These are phyloP conservation scores for Podaxis sp. DNA, from an alignment of 768 basidiomycete genomes.

Conservation along the genomic window DNA sequence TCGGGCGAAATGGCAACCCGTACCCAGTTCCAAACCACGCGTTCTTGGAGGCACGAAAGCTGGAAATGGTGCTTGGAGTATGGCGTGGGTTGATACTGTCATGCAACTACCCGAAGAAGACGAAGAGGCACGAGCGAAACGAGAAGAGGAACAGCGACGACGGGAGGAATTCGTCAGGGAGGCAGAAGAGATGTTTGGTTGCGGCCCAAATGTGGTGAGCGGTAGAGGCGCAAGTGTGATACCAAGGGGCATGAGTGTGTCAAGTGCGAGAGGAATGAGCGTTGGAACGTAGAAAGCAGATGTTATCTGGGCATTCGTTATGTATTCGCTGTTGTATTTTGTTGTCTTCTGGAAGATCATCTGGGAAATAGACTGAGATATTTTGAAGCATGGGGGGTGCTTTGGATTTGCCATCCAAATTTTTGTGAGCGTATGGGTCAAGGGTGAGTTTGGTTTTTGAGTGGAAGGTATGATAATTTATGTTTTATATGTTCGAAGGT, in stretches of 20 bases:
- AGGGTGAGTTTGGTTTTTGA: too few relatives aligned
- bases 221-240: background rate
- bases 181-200: background rate
- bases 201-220: background rate
- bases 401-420: too few relatives aligned
- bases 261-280: constrained; percentile 5
- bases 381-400: background rate
- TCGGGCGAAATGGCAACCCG: constrained; percentile 54
- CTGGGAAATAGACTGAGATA: background rate
- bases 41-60: constrained; percentile 72
- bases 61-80: constrained; percentile 78
- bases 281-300: background rate
- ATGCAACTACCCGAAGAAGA: constrained; percentile 35
- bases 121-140: background rate
- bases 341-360: background rate
- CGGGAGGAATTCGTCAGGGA: background rate
- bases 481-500: too few relatives aligned
- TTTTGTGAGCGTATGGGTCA: too few relatives aligned
- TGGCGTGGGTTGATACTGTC: constrained; percentile 74
- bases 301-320: background rate
- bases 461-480: too few relatives aligned
- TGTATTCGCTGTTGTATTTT: background rate
- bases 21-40: constrained; percentile 46
- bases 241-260: constrained; percentile 1
- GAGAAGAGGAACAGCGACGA: constrained; percentile 3